Conservation (phyloP, 768 basidiomycete species). For the Amyloporia xantha region DNA sequence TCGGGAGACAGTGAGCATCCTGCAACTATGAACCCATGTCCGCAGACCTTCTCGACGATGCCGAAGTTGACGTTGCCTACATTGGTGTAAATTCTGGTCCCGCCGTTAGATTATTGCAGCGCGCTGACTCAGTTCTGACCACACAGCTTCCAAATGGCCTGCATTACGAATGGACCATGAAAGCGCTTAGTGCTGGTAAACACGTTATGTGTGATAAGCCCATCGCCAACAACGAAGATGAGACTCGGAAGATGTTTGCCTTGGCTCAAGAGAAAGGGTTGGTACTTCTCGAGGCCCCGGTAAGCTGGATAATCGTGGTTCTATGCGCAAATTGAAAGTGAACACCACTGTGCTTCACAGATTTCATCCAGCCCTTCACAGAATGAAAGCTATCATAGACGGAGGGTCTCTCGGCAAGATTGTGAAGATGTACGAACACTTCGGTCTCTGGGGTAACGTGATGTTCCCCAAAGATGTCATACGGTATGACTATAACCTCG, state of each 20-base stretch:
- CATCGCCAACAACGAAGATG: conserved; percentile 22
- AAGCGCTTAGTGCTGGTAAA: conserved; percentile 27
- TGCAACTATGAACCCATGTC: neutral
- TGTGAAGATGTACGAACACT: conserved; percentile 34
- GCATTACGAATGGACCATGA: conserved; percentile 31
- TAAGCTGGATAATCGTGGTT: too few species aligned
- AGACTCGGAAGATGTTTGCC: conserved; percentile 20
- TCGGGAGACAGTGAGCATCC: neutral
- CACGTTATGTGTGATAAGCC: conserved; percentile 32
- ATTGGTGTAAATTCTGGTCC: conserved; percentile 19
- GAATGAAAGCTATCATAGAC: conserved; percentile 46
- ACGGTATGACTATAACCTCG: conserved; percentile 44
- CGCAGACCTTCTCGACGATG: conserved; percentile 17
- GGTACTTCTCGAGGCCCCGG: conserved; percentile 25
- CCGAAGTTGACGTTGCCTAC: conserved; percentile 27
- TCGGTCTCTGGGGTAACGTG: conserved; percentile 27
- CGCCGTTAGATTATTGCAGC: too few species aligned
- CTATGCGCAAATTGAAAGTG: too few species aligned
- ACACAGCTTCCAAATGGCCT: conserved; percentile 26
- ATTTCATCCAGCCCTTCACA: conserved; percentile 55
- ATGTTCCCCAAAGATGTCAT: conserved; percentile 34
- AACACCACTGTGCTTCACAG: conserved; percentile 33
- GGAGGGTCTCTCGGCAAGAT: conserved; percentile 49
- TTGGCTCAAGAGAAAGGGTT: conserved; percentile 20
- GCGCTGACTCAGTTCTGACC: too few species aligned